Evolutionary conservation across 257 asterid species (phyloP).

Genomic region (Asclepias syriaca): DNA sequence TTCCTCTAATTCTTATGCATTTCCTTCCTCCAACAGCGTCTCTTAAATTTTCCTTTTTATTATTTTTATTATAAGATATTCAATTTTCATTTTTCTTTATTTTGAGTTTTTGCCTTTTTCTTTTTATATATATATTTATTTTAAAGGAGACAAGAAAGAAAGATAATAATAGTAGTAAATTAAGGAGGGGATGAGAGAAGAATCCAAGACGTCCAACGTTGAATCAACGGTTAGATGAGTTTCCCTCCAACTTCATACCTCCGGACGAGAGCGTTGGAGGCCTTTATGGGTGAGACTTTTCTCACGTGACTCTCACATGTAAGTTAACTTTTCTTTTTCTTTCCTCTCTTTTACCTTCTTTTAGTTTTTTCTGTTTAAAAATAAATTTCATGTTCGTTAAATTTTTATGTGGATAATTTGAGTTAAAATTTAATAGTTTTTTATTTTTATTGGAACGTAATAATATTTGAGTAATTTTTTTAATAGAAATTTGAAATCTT

Average conservation of each 20-base stretch:
- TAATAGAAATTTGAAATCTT: too few relatives aligned
- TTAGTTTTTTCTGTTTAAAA: too few relatives aligned
- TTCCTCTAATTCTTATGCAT: background rate
- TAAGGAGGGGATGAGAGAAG: background rate
- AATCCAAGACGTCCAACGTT: conserved; percentile 10
- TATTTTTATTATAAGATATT: background rate
- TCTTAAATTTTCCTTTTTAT: background rate
- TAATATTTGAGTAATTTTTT: too few relatives aligned
- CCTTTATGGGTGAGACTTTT: background rate
- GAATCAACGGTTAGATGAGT: conserved; percentile 20
- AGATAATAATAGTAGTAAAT: background rate
- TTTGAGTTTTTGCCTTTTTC: too few relatives aligned
- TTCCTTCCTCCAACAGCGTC: background rate
- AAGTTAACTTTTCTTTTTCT: background rate
- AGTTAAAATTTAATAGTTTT: too few relatives aligned
- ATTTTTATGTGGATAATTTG: too few relatives aligned
- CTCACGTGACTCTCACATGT: conserved; percentile 8
- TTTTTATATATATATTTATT: too few relatives aligned
- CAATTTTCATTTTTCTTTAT: background rate
- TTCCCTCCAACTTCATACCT: conserved; percentile 15
- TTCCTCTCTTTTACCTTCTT: background rate
- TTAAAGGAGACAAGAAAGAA: background rate
- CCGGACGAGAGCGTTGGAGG: background rate
- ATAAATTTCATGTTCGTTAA: too few relatives aligned
- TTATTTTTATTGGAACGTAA: too few relatives aligned